Conservation (phyloP, 768 basidiomycete genomes). For the Ramaria sp. region DNA sequence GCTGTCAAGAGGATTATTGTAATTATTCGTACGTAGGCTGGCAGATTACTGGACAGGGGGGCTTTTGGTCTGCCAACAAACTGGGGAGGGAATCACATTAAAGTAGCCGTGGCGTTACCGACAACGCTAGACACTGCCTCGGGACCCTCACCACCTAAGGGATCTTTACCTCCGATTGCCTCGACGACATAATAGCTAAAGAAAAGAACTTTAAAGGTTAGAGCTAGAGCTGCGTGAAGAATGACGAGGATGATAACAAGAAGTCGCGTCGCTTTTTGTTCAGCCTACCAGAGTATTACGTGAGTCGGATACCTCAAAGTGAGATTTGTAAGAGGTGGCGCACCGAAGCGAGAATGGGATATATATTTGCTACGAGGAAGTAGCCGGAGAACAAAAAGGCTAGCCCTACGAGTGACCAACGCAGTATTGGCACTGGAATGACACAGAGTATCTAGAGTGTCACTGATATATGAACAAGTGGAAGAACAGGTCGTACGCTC, state of each 20-base stretch:
- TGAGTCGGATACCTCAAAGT: neutral
- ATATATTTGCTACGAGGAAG: constrained; percentile 78
- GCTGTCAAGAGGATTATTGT: too few species aligned
- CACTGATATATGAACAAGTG: neutral
- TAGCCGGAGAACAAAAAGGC: constrained; percentile 77
- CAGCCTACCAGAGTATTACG: constrained; percentile 41
- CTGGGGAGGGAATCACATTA: neutral
- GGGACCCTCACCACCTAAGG: constrained; percentile 10
- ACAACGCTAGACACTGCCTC: neutral
- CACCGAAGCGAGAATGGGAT: constrained; percentile 81
- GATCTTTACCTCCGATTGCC: constrained; percentile 28
- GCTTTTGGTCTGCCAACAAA: neutral
- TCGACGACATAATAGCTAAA: constrained; percentile 45
- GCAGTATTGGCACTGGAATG: constrained; percentile 69
- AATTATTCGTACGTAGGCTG: too few species aligned
- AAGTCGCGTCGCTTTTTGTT: constrained; percentile 77
- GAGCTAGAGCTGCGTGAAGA: constrained; percentile 70
- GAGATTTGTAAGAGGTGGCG: constrained; percentile 19
- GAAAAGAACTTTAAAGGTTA: constrained; percentile 78
- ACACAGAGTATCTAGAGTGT: constrained; percentile 63
- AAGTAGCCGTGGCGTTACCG: neutral
- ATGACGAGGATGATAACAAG: constrained; percentile 65
- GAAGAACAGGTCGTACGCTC: neutral
- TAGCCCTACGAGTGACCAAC: constrained; percentile 68
- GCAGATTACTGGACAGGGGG: too few species aligned